Conservation (phyloP, 768 basidiomycete genomes). For the Pisolithus sp. region DNA sequence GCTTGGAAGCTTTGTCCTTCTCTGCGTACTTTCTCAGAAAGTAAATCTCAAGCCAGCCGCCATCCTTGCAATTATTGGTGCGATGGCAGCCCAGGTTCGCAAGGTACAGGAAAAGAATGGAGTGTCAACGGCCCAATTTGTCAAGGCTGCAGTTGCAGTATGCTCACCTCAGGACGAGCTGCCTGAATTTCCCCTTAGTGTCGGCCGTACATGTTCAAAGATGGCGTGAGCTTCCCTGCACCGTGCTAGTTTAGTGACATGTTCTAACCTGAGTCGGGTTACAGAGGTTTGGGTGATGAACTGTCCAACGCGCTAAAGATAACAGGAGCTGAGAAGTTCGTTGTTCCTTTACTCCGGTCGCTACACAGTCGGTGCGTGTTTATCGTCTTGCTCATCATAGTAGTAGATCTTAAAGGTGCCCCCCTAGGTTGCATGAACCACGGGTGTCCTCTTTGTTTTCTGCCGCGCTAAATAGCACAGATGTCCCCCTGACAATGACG, state of each 20-base stretch:
- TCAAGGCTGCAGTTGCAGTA: slow-evolving; percentile 60
- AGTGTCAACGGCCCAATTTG: slow-evolving; percentile 50
- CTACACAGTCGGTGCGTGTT: slow-evolving; percentile 35
- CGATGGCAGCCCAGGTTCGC: slow-evolving; percentile 46
- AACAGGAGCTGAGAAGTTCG: slow-evolving; percentile 50
- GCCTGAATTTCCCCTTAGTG: slow-evolving; percentile 36
- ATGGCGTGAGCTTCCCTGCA: slow-evolving; percentile 40
- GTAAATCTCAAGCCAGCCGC: slow-evolving; percentile 53
- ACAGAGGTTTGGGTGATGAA: slow-evolving; percentile 44
- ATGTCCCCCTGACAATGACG: slow-evolving; percentile 16
- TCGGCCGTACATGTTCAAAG: slow-evolving; percentile 35
- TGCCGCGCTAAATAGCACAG: slow-evolving; percentile 23
- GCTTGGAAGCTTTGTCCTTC: slow-evolving; percentile 70
- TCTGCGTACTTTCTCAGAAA: slow-evolving; percentile 65
- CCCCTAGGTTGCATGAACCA: slow-evolving; percentile 27
- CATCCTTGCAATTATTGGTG: slow-evolving; percentile 48
- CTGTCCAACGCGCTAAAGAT: slow-evolving; percentile 38
- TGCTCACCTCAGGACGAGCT: slow-evolving; percentile 57
- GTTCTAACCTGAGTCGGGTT: not conserved
- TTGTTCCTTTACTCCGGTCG: slow-evolving; percentile 44
- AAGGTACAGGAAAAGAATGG: slow-evolving; percentile 18
- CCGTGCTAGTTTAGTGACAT: not conserved
- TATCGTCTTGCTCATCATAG: not conserved
- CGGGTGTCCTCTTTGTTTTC: slow-evolving; percentile 23
- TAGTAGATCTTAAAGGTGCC: slow-evolving; percentile 1